These are phyloP conservation scores for Calvatia gigantea DNA, from an alignment of 768 basidiomycete species.

Conservation along the genomic window DNA sequence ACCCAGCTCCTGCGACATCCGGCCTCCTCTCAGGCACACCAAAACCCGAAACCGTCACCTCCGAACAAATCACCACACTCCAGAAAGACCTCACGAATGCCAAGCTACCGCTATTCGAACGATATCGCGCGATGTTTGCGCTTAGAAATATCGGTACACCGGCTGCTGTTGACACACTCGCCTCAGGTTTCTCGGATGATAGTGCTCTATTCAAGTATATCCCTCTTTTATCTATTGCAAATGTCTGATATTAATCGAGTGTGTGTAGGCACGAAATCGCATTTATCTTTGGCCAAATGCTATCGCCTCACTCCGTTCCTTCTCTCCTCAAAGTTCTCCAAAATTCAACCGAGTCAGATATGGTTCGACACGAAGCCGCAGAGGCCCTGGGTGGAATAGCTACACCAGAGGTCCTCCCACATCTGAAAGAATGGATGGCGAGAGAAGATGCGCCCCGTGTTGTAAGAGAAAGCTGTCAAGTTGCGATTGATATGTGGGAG, in stretches of 20 bases:
- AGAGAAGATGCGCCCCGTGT: conserved; percentile 80
- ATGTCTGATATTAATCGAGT: background rate
- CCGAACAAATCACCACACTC: conserved; percentile 49
- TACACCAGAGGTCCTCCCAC: conserved; percentile 84
- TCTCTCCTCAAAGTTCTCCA: conserved; percentile 77
- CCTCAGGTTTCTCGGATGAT: conserved; percentile 84
- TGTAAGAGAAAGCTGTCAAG: conserved; percentile 92
- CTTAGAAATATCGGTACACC: conserved; percentile 89
- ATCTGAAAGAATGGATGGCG: conserved; percentile 81
- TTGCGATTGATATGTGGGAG: conserved; percentile 98
- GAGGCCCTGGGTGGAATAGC: conserved; percentile 98
- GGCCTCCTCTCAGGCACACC: conserved; percentile 52
- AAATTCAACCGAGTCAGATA: conserved; percentile 74
- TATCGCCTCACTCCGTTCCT: conserved; percentile 85
- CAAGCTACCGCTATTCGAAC: conserved; percentile 74
- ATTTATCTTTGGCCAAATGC: conserved; percentile 95
- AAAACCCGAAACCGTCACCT: conserved; percentile 47
- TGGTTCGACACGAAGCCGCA: conserved; percentile 98
- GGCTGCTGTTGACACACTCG: conserved; percentile 85
- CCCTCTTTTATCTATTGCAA: background rate
- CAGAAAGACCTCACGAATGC: conserved; percentile 62
- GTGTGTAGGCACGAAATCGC: conserved; percentile 88
- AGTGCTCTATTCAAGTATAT: conserved; percentile 91
- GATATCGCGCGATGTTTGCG: conserved; percentile 98
- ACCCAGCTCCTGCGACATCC: conserved; percentile 84